Evolutionary conservation across 805 yeast species (phyloP), one percentile per base, ranked within the genome.

Genomic region (Pichia ethanolica): DNA sequence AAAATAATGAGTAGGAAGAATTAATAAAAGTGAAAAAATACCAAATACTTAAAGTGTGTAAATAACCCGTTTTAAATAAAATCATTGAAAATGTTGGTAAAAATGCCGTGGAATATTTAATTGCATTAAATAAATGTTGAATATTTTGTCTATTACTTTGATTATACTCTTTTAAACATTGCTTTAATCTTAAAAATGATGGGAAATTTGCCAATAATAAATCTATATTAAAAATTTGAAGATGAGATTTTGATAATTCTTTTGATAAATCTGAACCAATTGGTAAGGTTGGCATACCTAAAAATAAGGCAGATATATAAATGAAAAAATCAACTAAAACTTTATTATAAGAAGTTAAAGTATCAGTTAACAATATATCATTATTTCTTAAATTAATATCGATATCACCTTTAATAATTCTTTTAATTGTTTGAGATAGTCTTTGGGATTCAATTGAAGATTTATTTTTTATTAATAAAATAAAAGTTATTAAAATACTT

Each of bases 351-450:
- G 97, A 89, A 0, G 95, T 85, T 42, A 93, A 70, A 5, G 89
- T 81, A 68, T 91, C 99, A 7, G 96, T 80, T 12, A 90, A 63
- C 43, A 93, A 66, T 37, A 91, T 86, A 62, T 91, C 97, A 48
- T 86, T 85, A 14, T 86, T 78, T 58, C 96, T 71, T 63, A 77
- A 66, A 13, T 75, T 74, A 13, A 65, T 57, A 58, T 84, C 83
- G 34, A 88, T 79, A 3, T 73, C 71, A 3, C 95, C 95, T 3
- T 61, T 45, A 5, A 75, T 45, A 5, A 86, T 70, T 46, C 95
- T 69, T 46, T 67, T 68, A 38, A 81, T 54, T 0, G 87, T 77
- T 25, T 72, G 59, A 40, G 69, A 61, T 20, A 82, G 64, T 38
- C 88, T 62, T 49, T 66, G 71, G 2, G 78, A 72, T 63, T 69